Evolutionary conservation across 768 basidiomycete genomes (phyloP).

Genomic region (Saitozyma podzolica): DNA sequence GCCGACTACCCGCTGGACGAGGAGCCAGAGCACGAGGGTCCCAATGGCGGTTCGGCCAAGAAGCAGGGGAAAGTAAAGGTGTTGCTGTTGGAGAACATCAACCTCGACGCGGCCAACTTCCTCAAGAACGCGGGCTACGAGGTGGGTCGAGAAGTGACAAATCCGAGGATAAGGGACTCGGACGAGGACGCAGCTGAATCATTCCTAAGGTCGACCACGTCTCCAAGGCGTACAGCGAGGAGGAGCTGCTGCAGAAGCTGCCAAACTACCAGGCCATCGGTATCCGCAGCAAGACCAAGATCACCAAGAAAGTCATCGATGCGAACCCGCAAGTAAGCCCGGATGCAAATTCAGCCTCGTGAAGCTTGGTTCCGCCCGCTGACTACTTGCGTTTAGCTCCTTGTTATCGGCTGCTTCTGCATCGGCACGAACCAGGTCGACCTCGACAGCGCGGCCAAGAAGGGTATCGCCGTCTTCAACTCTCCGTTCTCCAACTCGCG

Average conservation of each 20-base stretch:
- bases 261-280: conserved; percentile 93
- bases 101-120: conserved; percentile 76
- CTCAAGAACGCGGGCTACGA: conserved; percentile 78
- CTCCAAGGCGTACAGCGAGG: conserved; percentile 82
- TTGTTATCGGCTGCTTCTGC: conserved; percentile 98
- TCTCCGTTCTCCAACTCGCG: conserved; percentile 94
- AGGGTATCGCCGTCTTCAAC: conserved; percentile 97
- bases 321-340: conserved; percentile 72
- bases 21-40: conserved; percentile 24
- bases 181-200: neutral
- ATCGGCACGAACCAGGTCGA: conserved; percentile 99
- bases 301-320: conserved; percentile 83
- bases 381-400: conserved; percentile 61
- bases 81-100: conserved; percentile 92
- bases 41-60: conserved; percentile 18
- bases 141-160: conserved; percentile 24
- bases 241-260: conserved; percentile 72
- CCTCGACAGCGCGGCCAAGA: conserved; percentile 72
- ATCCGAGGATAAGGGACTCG: neutral
- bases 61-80: conserved; percentile 73
- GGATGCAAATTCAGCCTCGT: conserved; percentile 25
- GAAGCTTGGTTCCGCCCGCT: neutral
- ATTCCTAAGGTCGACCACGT: conserved; percentile 74
- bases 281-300: conserved; percentile 96
- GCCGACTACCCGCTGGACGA: conserved; percentile 27